These are phyloP conservation scores for Hawksworthiomyces lignivorus DNA, from an alignment of 2,329 filamentous ascomycete genomes.

Conservation along the genomic window DNA sequence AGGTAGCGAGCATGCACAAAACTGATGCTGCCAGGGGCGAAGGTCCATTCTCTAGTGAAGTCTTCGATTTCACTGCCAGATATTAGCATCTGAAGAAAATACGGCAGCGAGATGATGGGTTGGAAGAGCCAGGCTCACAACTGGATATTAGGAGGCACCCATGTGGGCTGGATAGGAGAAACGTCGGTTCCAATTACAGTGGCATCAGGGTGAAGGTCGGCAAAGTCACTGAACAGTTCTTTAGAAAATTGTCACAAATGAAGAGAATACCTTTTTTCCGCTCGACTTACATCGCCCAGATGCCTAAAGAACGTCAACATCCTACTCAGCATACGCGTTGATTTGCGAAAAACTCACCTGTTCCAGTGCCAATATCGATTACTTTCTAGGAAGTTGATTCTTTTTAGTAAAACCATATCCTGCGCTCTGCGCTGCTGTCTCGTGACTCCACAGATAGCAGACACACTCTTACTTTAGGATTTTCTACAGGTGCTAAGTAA, in stretches of 20 bases:
- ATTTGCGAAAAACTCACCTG: no score
- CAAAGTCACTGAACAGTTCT: slow-evolving; percentile 12
- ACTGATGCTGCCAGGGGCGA: slow-evolving; percentile 16
- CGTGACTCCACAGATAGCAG: no score
- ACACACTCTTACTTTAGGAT: slow-evolving; percentile 3
- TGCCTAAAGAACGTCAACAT: no score
- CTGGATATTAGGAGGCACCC: slow-evolving; percentile 9
- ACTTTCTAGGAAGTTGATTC: no score
- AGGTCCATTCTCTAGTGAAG: slow-evolving; percentile 20
- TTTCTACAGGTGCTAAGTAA: slow-evolving; percentile 19
- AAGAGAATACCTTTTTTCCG: background rate
- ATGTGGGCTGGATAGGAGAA: slow-evolving; percentile 27
- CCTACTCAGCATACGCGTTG: no score
- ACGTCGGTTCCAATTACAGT: slow-evolving; percentile 35
- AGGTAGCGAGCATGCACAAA: slow-evolving; percentile 22
- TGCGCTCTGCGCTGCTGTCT: no score
- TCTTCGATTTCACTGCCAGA: slow-evolving; percentile 21
- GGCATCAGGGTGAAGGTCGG: slow-evolving; percentile 4
- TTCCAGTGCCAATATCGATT: slow-evolving; percentile 12
- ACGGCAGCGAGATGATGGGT: no score
- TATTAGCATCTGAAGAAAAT: background rate
- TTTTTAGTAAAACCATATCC: no score
- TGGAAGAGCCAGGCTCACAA: slow-evolving; percentile 5
- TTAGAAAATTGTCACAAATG: no score
- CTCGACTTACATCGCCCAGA: slow-evolving; percentile 39